phyloP scores from a whole-genome alignment of 2,329 filamentous ascomycete species.

The Aureobasidium subglaciale region DNA sequence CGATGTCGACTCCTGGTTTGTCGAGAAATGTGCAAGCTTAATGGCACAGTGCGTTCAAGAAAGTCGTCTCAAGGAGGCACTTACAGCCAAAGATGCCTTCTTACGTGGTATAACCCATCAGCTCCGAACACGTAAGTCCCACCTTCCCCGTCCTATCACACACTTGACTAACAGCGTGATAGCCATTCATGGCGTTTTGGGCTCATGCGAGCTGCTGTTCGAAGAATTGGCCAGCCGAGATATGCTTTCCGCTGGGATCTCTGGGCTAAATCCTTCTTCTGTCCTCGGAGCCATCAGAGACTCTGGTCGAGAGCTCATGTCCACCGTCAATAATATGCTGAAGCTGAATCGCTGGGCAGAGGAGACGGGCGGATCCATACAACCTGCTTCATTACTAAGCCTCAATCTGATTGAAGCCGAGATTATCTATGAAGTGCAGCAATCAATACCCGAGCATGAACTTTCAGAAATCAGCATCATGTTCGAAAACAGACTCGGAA shows the following conservation, averaged over 20 bases:
- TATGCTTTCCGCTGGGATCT: slow-evolving; percentile 17
- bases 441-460: slow-evolving; percentile 27
- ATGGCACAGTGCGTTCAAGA: slow-evolving; percentile 36
- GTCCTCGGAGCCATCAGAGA: slow-evolving; percentile 33
- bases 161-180: neutral
- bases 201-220: slow-evolving; percentile 35
- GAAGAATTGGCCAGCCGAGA: slow-evolving; percentile 33
- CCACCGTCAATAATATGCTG: slow-evolving; percentile 40
- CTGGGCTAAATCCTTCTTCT: slow-evolving; percentile 16
- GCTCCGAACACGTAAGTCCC: slow-evolving; percentile 34
- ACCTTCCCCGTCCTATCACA: neutral
- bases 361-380: slow-evolving; percentile 14
- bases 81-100: slow-evolving; percentile 40
- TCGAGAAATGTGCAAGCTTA: slow-evolving; percentile 34
- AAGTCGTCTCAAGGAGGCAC: slow-evolving; percentile 33
- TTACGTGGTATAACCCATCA: slow-evolving; percentile 42
- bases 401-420: slow-evolving; percentile 29
- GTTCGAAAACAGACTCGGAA: slow-evolving; percentile 28
- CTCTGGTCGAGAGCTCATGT: slow-evolving; percentile 38
- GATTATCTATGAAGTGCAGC: slow-evolving; percentile 26
- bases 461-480: slow-evolving; percentile 27
- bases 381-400: slow-evolving; percentile 23
- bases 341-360: slow-evolving; percentile 37
- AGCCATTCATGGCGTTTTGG: slow-evolving; percentile 41
- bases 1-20: slow-evolving; percentile 42